Percentiles rank a stretch among this genome's conserved stretches.
Evolutionary conservation across 1,284 basidiomycete genomes (phyloP).

Genomic region (Inonotus obliquus): DNA sequence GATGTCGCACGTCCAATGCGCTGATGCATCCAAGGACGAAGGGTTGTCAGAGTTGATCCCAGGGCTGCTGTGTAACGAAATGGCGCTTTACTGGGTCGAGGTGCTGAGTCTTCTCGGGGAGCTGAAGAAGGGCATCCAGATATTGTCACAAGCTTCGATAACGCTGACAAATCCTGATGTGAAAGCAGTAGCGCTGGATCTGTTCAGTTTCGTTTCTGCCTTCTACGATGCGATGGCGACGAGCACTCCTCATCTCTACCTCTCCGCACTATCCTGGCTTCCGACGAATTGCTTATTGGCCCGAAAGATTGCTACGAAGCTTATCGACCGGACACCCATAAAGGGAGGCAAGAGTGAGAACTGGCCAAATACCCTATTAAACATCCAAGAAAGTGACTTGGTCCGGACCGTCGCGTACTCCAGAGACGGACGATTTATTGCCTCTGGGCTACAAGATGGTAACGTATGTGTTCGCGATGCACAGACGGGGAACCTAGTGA

Average conservation of each 20-base stretch:
- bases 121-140: constrained; percentile 3
- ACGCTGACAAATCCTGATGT: not conserved
- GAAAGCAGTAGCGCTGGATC: constrained; percentile 14
- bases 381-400: not conserved
- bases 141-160: not conserved
- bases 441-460: constrained; percentile 10
- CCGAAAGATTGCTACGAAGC: not conserved
- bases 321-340: not conserved
- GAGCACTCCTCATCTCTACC: constrained; percentile 24
- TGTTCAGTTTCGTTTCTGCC: constrained; percentile 17
- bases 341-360: not conserved
- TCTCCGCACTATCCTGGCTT: constrained; percentile 23
- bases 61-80: not conserved
- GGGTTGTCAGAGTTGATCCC: not conserved
- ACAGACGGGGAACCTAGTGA: not conserved
- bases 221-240: constrained; percentile 18
- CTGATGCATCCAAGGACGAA: not conserved
- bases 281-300: constrained; percentile 14
- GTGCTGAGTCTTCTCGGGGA: constrained; percentile 6
- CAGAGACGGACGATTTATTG: constrained; percentile 10
- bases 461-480: constrained; percentile 9
- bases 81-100: constrained; percentile 9
- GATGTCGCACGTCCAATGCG: constrained; percentile 6
- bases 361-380: not conserved
- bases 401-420: constrained; percentile 15